Base-by-base conservation (phyloP, 441 rosid species). In the Flueggea neowawraea region DNA sequence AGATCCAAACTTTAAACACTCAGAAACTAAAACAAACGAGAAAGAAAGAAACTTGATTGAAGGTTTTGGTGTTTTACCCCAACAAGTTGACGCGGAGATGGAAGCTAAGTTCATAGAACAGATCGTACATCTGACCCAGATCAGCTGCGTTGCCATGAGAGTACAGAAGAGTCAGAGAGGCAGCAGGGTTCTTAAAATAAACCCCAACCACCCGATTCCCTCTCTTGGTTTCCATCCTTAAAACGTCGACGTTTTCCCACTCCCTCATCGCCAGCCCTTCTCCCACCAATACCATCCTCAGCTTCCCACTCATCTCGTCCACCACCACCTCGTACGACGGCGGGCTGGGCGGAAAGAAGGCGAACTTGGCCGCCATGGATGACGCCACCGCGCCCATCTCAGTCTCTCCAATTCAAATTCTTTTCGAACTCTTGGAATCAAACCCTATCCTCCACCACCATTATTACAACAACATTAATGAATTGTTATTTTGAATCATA, bases 61-160 rank as follows among this genome's bases (percentile, higher is more conserved):
- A 22, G 7, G 16, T 10, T 13, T 74, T 77, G 61, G 28, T 22
- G 28, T 10, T 10, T 4, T 11, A 86, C 98, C 96, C 97, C 91
- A 90, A 78, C 67, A 93, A 76, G 82, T 93, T 93, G 70, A 93
- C 97, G 43, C 84, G 78, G 39, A 93, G 88, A 80, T 86, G 97
- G 55, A 82, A 63, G 54, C 96, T 90, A 63, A 93, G 91, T 60
- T 93, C 95, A 36, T 66, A 55, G 70, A 88, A 93, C 72, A 93
- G 78, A 73, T 90, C 92, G 60, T 74, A 81, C 92, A 88, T 86
- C 80, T 93, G 97, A 6, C 97, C 94, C 62, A 93, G 84, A 88
- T 93, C 98, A 53, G 98, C 98, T 3, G 98, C 98, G 72, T 92
- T 92, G 12, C 97, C 97, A 50, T 90, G 97, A 2, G 97, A 89